Conservation (phyloP, 2,329 filamentous ascomycete species). For the Fusarium xylarioides region DNA sequence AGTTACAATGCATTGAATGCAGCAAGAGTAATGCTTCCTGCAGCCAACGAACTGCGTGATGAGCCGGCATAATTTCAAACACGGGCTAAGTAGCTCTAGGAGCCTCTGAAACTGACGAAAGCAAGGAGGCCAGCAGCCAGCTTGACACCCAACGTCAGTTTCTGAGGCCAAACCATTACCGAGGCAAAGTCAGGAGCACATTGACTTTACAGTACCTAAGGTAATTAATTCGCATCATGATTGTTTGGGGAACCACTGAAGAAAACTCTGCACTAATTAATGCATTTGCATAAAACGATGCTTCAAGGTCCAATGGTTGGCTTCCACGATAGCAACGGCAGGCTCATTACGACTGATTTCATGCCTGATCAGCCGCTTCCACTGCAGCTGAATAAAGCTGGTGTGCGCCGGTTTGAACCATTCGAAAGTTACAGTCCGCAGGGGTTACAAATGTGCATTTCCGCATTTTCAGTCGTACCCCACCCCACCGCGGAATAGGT, state of each 20-base stretch:
- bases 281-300: conserved; percentile 38
- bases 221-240: conserved; percentile 5
- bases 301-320: conserved; percentile 41
- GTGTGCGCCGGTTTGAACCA: conserved; percentile 16
- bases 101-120: conserved; percentile 24
- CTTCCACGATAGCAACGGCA: conserved; percentile 46
- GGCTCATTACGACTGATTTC: conserved; percentile 36
- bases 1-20: not conserved
- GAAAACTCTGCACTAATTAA: conserved; percentile 39
- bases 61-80: not conserved
- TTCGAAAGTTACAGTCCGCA: conserved; percentile 13
- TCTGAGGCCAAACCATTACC: conserved; percentile 25
- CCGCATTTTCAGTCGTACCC: too few species aligned
- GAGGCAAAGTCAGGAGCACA: conserved; percentile 22
- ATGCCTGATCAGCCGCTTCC: conserved; percentile 37
- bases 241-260: conserved; percentile 28
- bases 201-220: not conserved
- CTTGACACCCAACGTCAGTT: conserved; percentile 15
- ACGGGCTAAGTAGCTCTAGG: conserved; percentile 9
- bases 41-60: conserved; percentile 21
- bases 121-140: conserved; percentile 30
- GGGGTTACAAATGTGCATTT: too few species aligned
- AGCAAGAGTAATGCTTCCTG: conserved; percentile 17
- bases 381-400: conserved; percentile 36
- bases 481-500: too few species aligned